These are phyloP conservation scores for Parascedosporium putredinis DNA, from an alignment of 2,329 filamentous ascomycete genomes.

Conservation along the genomic window DNA sequence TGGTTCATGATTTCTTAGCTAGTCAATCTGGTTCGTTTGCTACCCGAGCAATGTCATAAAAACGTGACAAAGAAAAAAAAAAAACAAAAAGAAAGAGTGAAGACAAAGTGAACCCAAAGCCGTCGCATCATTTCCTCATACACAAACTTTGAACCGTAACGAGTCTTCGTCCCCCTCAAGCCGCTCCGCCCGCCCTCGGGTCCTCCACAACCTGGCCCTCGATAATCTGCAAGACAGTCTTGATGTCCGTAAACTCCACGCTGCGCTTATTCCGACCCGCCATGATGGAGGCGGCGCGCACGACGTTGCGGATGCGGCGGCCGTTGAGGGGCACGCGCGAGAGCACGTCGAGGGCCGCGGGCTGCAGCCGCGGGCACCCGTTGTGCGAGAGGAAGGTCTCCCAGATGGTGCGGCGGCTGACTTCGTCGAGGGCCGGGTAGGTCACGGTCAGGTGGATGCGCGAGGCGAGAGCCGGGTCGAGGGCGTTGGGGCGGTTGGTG, in stretches of 20 bases:
- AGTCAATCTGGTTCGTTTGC: neutral
- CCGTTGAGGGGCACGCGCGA: conserved; percentile 14
- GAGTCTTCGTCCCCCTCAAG: neutral
- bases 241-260: conserved; percentile 13
- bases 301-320: conserved; percentile 15
- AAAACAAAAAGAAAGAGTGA: neutral
- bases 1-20: too few relatives aligned
- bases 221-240: conserved; percentile 16
- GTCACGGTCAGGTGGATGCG: conserved; percentile 34
- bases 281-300: conserved; percentile 16
- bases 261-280: conserved; percentile 11
- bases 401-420: conserved; percentile 16
- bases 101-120: neutral
- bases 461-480: conserved; percentile 36
- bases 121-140: too few relatives aligned
- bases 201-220: conserved; percentile 12
- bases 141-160: too few relatives aligned
- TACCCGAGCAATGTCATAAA: too few relatives aligned
- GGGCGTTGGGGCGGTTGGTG: conserved; percentile 33
- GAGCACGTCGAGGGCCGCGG: conserved; percentile 11
- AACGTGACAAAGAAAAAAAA: neutral
- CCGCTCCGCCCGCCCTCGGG: neutral
- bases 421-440: conserved; percentile 18
- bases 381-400: conserved; percentile 14
- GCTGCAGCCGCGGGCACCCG: conserved; percentile 8